Percentiles rank a stretch among this genome's conserved stretches.
phyloP scores from a whole-genome alignment of 2,329 filamentous ascomycete species.

The Microsporum canis region DNA sequence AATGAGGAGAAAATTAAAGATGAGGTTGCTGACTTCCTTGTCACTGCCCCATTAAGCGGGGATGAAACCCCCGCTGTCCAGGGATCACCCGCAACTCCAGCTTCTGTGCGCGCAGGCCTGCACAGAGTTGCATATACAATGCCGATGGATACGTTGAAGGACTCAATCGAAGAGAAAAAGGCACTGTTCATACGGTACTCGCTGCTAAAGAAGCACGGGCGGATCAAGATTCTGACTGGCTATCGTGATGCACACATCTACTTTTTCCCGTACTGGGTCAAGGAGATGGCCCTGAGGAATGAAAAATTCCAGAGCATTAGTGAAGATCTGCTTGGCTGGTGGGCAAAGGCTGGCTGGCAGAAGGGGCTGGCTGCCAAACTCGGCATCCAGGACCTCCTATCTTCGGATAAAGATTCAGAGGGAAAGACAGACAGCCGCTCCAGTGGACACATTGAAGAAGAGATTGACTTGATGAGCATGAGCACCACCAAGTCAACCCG shows the following conservation, averaged over 20 bases:
- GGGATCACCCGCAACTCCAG: constrained; percentile 40
- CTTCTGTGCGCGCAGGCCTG: constrained; percentile 55
- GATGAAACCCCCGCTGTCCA: constrained; percentile 39
- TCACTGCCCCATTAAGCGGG: constrained; percentile 55
- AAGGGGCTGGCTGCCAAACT: constrained; percentile 67
- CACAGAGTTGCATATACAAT: constrained; percentile 76
- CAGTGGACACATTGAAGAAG: constrained; percentile 37
- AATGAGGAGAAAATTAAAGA: constrained; percentile 60
- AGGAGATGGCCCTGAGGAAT: constrained; percentile 70
- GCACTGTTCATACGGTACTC: constrained; percentile 57
- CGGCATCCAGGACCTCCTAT: constrained; percentile 55
- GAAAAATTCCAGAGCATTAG: constrained; percentile 76
- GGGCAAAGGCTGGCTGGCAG: constrained; percentile 92
- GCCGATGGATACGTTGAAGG: constrained; percentile 79
- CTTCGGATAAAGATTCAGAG: constrained; percentile 32
- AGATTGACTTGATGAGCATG: constrained; percentile 44
- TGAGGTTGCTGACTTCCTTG: constrained; percentile 87
- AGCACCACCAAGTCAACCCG: constrained; percentile 39
- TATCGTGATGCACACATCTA: constrained; percentile 91
- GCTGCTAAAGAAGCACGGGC: constrained; percentile 61
- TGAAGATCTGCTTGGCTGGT: constrained; percentile 88
- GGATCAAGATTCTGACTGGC: constrained; percentile 67
- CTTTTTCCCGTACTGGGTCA: constrained; percentile 81
- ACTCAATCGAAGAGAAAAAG: constrained; percentile 65
- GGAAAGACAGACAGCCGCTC: constrained; percentile 32